phyloP scores from a whole-genome alignment of 192 early-diverging fungal genomes.

The Coemansia umbellata region DNA sequence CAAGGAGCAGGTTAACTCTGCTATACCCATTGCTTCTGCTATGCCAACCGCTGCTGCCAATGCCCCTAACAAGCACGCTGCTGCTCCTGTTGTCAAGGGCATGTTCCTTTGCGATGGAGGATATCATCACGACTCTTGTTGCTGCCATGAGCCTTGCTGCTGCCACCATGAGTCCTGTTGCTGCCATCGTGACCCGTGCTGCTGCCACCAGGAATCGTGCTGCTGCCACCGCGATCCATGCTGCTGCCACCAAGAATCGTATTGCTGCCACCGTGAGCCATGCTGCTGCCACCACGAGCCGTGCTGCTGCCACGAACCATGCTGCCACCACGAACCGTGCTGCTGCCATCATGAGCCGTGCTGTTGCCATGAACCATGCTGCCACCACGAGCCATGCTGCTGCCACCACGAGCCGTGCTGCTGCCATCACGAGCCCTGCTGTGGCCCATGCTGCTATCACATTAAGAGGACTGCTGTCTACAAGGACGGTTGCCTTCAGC shows the following conservation, averaged over 20 bases:
- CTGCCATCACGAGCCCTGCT: constrained; percentile 9
- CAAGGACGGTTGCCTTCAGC: constrained; percentile 45
- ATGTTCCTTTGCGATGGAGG: constrained; percentile 28
- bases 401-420: constrained; percentile 22
- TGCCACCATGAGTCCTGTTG: constrained; percentile 18
- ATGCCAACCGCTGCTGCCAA: background rate
- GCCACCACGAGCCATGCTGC: constrained; percentile 15
- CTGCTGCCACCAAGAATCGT: constrained; percentile 20
- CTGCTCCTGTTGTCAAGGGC: background rate
- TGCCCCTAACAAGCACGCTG: background rate
- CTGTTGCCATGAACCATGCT: constrained; percentile 35
- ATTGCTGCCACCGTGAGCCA: constrained; percentile 17
- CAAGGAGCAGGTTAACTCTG: background rate
- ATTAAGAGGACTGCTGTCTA: constrained; percentile 38
- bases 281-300: constrained; percentile 26
- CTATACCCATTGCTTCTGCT: background rate
- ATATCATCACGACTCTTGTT: constrained; percentile 15
- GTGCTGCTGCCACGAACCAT: constrained; percentile 24
- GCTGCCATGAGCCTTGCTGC: constrained; percentile 17
- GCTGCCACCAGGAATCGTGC: constrained; percentile 16
- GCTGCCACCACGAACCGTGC: constrained; percentile 25
- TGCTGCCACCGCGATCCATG: constrained; percentile 3
- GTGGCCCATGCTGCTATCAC: constrained; percentile 35
- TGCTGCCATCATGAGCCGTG: constrained; percentile 27
- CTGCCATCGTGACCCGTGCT: constrained; percentile 10